phyloP scores from a whole-genome alignment of 768 basidiomycete genomes.

The Kwoniella dendrophila region DNA sequence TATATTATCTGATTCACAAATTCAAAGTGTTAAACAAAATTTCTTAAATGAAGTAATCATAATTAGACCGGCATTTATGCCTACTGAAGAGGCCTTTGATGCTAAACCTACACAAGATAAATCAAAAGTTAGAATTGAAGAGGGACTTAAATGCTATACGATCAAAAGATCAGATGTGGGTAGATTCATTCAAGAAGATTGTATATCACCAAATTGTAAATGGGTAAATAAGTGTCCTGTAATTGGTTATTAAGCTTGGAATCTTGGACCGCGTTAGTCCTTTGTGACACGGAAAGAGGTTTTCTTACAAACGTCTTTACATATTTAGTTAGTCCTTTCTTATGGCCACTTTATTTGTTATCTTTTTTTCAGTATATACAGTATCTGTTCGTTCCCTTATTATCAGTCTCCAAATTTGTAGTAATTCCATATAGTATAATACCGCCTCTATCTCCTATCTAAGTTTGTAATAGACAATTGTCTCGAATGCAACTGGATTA shows the following conservation, averaged over 20 bases:
- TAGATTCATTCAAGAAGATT: slow-evolving; percentile 26
- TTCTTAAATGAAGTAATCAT: slow-evolving; percentile 30
- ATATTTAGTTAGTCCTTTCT: too few relatives aligned
- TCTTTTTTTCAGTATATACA: too few relatives aligned
- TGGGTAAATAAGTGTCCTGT: slow-evolving; percentile 33
- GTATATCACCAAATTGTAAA: slow-evolving; percentile 9
- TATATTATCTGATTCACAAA: background rate
- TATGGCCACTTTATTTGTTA: too few relatives aligned
- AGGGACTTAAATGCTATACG: slow-evolving; percentile 18
- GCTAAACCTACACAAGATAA: background rate
- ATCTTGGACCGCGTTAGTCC: background rate
- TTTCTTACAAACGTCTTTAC: too few relatives aligned
- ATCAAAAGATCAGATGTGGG: slow-evolving; percentile 25
- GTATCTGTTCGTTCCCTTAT: too few relatives aligned
- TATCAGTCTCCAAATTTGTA: too few relatives aligned
- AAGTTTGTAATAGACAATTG: too few relatives aligned
- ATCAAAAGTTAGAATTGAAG: slow-evolving; percentile 9
- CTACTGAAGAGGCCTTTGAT: slow-evolving; percentile 10
- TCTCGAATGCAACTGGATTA: too few relatives aligned
- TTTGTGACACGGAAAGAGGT: background rate
- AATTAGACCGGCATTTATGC: slow-evolving; percentile 27
- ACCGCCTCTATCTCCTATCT: too few relatives aligned
- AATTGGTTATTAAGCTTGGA: slow-evolving; percentile 12
- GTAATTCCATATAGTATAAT: too few relatives aligned
- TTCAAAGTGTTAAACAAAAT: background rate